phyloP scores from a whole-genome alignment of 176 grass and related monocot genomes.

The Avena atlantica region DNA sequence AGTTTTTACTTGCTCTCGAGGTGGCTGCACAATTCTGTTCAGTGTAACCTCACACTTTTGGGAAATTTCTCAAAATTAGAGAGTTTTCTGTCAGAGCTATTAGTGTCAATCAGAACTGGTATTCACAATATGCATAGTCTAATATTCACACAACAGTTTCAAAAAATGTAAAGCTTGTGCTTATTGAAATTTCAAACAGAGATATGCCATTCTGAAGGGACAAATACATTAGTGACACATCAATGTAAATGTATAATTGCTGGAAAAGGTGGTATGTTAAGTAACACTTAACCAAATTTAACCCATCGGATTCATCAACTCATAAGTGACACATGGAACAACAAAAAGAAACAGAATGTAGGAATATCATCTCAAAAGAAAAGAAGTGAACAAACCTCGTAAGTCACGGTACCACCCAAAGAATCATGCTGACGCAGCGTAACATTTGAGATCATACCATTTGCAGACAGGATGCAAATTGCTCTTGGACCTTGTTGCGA shows the following conservation, averaged over 20 bases:
- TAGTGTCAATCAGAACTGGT: not conserved
- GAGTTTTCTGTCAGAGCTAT: not conserved
- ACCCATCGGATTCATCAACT: not conserved
- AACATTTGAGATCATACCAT: conserved; percentile 83
- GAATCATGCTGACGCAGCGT: conserved; percentile 37
- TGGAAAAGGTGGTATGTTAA: not conserved
- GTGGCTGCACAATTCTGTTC: not conserved
- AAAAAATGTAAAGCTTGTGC: not conserved
- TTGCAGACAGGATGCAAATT: conserved; percentile 84
- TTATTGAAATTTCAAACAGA: not conserved
- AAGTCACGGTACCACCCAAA: conserved; percentile 79
- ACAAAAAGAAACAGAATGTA: not conserved
- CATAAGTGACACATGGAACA: not conserved
- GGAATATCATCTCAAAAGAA: not conserved
- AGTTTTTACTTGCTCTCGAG: not conserved
- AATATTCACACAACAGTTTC: not conserved
- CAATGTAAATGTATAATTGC: not conserved
- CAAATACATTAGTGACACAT: not conserved
- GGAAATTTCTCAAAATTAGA: not conserved
- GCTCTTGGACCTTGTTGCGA: conserved; percentile 83
- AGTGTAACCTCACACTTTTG: not conserved
- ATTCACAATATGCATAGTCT: not conserved
- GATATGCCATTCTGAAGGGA: not conserved
- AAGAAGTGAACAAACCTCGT: conserved; percentile 54
- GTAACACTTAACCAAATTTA: not conserved